These are phyloP conservation scores for Strombidium stylifer DNA, from an alignment of 73 alveolate species.

Conservation along the genomic window DNA sequence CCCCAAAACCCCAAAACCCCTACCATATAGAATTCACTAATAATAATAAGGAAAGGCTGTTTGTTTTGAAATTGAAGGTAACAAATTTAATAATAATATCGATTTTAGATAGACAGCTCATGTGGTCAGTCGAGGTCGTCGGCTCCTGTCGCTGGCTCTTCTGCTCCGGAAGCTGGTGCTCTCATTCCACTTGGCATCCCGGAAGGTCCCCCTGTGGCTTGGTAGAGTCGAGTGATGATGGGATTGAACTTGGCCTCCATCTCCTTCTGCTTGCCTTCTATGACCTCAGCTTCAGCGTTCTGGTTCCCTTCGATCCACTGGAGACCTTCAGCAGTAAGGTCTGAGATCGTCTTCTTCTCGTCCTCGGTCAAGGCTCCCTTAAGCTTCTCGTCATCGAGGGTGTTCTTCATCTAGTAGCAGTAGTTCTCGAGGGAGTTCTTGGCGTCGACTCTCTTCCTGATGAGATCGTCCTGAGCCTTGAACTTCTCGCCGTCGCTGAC, in stretches of 20 bases:
- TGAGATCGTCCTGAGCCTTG: constrained; percentile 83
- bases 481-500: constrained; percentile 88
- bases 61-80: not conserved
- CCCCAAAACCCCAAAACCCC: too few species aligned
- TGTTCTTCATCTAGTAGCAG: constrained; percentile 78
- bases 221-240: constrained; percentile 91
- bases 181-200: constrained; percentile 68
- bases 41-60: too few species aligned
- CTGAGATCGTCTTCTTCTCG: constrained; percentile 75
- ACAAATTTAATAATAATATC: not conserved
- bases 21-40: too few species aligned
- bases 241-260: constrained; percentile 86
- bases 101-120: not conserved
- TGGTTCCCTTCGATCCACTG: constrained; percentile 81
- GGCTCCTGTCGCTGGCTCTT: constrained; percentile 58
- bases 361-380: constrained; percentile 79
- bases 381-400: constrained; percentile 85
- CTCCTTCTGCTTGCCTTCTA: constrained; percentile 81
- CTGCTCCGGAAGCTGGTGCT: constrained; percentile 65
- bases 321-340: constrained; percentile 64
- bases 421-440: constrained; percentile 85
- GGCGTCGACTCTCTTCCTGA: constrained; percentile 82
- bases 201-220: constrained; percentile 92
- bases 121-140: constrained; percentile 39
- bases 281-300: constrained; percentile 68